These are phyloP conservation scores for Arthrinium puccinioides DNA, from an alignment of 2,329 filamentous ascomycete species.

Conservation along the genomic window DNA sequence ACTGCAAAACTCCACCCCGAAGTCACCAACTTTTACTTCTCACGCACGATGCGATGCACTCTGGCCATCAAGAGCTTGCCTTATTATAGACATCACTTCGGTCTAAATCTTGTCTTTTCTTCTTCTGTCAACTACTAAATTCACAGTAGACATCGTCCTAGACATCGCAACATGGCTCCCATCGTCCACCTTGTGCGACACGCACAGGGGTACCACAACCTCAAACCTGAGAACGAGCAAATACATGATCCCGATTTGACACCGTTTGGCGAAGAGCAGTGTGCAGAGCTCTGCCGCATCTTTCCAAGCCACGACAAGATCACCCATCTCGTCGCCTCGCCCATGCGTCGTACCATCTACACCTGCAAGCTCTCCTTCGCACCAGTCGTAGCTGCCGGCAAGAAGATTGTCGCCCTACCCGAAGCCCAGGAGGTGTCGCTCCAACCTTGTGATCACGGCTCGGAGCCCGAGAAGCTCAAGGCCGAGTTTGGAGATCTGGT, in stretches of 20 bases:
- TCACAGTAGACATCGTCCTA: no score
- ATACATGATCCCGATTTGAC: conserved; percentile 77
- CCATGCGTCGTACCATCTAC: conserved; percentile 72
- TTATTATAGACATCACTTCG: no score
- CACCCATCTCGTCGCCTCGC: conserved; percentile 69
- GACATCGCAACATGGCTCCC: conserved; percentile 44
- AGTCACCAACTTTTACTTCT: no score
- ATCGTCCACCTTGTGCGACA: conserved; percentile 65
- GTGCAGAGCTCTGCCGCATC: conserved; percentile 47
- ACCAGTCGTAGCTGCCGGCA: conserved; percentile 36
- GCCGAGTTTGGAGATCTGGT: conserved; percentile 55
- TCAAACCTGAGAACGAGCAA: conserved; percentile 59
- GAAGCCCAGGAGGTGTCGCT: conserved; percentile 73
- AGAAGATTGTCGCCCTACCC: conserved; percentile 59
- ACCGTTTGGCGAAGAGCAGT: conserved; percentile 68
- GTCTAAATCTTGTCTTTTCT: no score
- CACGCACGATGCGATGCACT: no score
- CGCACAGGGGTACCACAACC: conserved; percentile 77
- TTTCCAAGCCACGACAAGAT: conserved; percentile 62
- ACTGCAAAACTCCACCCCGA: no score
- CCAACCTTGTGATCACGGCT: conserved; percentile 71
- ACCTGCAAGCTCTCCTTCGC: conserved; percentile 68
- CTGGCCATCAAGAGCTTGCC: no score
- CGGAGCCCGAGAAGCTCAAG: conserved; percentile 42
- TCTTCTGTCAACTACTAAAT: no score